Base-by-base conservation (phyloP, 495 filamentous ascomycete species). In the Trichoderma orchidacearum region DNA sequence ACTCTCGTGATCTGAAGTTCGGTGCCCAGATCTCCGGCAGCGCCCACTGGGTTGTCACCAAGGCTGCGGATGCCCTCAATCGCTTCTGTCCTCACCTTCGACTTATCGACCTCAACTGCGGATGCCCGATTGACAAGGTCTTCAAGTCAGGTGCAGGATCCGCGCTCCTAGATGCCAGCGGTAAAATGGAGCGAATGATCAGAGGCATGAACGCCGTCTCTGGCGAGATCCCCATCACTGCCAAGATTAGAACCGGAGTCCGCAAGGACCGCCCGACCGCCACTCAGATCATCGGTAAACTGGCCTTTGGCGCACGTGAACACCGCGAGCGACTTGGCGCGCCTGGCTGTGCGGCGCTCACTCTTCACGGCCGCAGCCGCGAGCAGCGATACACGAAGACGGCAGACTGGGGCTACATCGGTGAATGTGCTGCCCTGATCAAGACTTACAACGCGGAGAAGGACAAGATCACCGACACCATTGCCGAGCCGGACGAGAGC, bases 201-300 rank as follows among this genome's bases (percentile, higher is more conserved):
- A 76, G 89, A 28, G 93, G 92, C 61, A 97, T 98, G 93, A 96
- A 94, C 61, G 79, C 82, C 28, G 89, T 97, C 1, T 93, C 87
- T 8, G 80, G 83, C 23, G 85, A 92, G 55, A 82, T 93, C 9
- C 93, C 93, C 9, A 88, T 97, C 60, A 93, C 88, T 0, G 85
- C 86, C 51, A 98, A 98, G 72, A 92, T 98, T 55, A 83, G 93
- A 31, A 96, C 88, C 80, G 93, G 93, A 36, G 90, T 90, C 7
- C 85, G 78, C 62, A 87, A 95, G 62, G 80, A 80, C 45, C 75
- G 79, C 41, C 87, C 90, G 0, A 96, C 82, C 15, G 90, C 93
- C 0, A 71, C 83, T 55, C 93, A 88, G 64, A 72, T 94, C 27
- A 79, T 86, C 51, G 85, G 95, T 64, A 82, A 90, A n/a, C 78